Evolutionary conservation across 1,139 yeast species (phyloP), one percentile per base, ranked within the genome.

Genomic region (Pichia kudriavzevii): DNA sequence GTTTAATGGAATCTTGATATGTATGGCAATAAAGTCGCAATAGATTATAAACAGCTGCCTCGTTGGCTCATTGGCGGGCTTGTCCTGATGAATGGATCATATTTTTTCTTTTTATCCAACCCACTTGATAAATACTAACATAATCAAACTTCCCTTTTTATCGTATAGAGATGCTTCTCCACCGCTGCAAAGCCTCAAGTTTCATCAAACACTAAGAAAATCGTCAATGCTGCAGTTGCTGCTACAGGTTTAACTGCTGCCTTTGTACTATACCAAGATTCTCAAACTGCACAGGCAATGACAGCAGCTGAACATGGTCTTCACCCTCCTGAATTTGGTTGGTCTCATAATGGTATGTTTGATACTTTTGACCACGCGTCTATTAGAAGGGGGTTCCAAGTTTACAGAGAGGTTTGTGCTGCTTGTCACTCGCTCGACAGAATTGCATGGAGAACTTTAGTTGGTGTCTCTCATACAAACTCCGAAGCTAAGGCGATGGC

Each of bases 241-340:
- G 67, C 69, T 38, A 67, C 79, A 42, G 88, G 88, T 46, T 64
- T 79, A 49, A 69, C 80, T 44, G 82, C 87, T 36, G 77, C 85
- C 31, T 80, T 79, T 59, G 63, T 79, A 59, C 69, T 83, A 55
- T 84, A 82, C 65, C 78, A 81, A 53, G 91, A 80, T 60, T 69
- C 84, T 16, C 72, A 79, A 63, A 74, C 83, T 43, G 95, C 96
- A 43, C 77, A 75, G 56, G 98, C 99, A 56, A 84, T 88, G 95
- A 88, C 98, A 38, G 94, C 94, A 48, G 95, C 97, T 48, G 99
- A 91, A 69, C 97, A 91, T 66, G 99, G 99, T 52, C 75, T 91
- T 60, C 98, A 91, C 63, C 79, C 98, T 30, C 95, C 97, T 48
- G 77, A 78, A 44, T 88, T 72, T 63, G 81, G 77, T 42, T 91